Conservation (phyloP, 768 basidiomycete genomes). For the Termitomyces sp. region DNA sequence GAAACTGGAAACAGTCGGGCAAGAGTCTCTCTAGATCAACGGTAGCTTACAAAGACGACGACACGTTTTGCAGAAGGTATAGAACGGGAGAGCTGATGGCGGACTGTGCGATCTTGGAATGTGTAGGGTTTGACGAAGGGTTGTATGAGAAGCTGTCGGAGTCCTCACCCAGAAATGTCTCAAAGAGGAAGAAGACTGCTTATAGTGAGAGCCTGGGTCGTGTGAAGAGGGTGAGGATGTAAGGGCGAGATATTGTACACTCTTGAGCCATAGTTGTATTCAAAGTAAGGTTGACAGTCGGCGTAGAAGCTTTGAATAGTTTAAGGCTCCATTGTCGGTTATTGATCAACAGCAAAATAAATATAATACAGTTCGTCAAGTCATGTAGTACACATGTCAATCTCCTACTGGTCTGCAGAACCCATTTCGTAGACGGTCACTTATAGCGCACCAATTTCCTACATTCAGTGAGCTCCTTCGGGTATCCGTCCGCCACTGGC, state of each 20-base stretch:
- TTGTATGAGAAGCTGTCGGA: conserved; percentile 8
- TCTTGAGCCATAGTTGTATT: too few species aligned
- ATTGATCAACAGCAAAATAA: background rate
- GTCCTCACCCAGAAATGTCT: too few species aligned
- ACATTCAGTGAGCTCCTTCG: conserved; percentile 12
- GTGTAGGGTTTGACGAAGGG: conserved; percentile 10
- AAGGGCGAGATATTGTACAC: background rate
- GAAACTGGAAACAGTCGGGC: too few species aligned
- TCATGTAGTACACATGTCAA: background rate
- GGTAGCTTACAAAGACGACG: background rate
- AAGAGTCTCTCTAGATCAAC: background rate
- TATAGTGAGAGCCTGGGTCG: background rate
- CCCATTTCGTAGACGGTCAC: background rate
- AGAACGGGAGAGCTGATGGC: conserved; percentile 1
- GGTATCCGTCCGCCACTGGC: conserved; percentile 30
- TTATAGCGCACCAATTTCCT: background rate
- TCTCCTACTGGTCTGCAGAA: background rate
- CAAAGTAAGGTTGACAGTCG: too few species aligned
- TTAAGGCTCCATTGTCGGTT: background rate
- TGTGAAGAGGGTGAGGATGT: background rate
- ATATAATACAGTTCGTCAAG: background rate
- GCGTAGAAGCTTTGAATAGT: too few species aligned
- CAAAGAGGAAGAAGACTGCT: background rate
- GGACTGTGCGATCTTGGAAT: conserved; percentile 14
- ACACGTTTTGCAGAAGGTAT: background rate